These are phyloP conservation scores for Ogataea hybrid DNA, from an alignment of 1,139 yeast species.

Conservation along the genomic window DNA sequence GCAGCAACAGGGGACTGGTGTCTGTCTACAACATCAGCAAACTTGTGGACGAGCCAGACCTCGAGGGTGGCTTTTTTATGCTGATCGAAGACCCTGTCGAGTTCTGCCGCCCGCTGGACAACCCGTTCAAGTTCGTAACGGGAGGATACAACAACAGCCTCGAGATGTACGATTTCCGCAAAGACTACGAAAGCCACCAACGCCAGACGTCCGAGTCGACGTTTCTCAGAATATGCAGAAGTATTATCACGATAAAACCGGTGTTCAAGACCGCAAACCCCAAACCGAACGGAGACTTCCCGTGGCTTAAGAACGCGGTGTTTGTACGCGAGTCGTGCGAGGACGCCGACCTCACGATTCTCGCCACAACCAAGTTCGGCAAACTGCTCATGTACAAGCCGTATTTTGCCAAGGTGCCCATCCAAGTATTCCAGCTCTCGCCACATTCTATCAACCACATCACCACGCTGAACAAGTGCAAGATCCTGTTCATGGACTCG, in stretches of 20 bases:
- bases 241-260: slow-evolving; percentile 22
- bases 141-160: slow-evolving; percentile 30
- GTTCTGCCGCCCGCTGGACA: slow-evolving; percentile 21
- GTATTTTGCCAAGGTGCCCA: slow-evolving; percentile 21
- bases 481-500: slow-evolving; percentile 25
- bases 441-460: slow-evolving; percentile 24
- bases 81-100: slow-evolving; percentile 28
- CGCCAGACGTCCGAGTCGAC: slow-evolving; percentile 11
- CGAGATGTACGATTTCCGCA: slow-evolving; percentile 22
- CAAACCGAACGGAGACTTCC: slow-evolving; percentile 22
- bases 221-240: slow-evolving; percentile 19
- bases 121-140: slow-evolving; percentile 22
- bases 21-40: slow-evolving; percentile 15
- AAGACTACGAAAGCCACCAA: slow-evolving; percentile 14
- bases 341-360: slow-evolving; percentile 17
- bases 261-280: slow-evolving; percentile 21
- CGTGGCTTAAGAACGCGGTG: slow-evolving; percentile 29
- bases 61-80: slow-evolving; percentile 18
- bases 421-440: slow-evolving; percentile 22
- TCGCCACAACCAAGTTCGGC: slow-evolving; percentile 26
- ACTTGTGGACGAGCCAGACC: slow-evolving; percentile 7
- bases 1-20: slow-evolving; percentile 26
- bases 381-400: slow-evolving; percentile 24
- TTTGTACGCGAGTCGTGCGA: slow-evolving; percentile 12
- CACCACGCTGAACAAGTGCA: slow-evolving; percentile 10